Conservation (phyloP, 2,329 filamentous ascomycete genomes). For the Xylariaceae sp. region DNA sequence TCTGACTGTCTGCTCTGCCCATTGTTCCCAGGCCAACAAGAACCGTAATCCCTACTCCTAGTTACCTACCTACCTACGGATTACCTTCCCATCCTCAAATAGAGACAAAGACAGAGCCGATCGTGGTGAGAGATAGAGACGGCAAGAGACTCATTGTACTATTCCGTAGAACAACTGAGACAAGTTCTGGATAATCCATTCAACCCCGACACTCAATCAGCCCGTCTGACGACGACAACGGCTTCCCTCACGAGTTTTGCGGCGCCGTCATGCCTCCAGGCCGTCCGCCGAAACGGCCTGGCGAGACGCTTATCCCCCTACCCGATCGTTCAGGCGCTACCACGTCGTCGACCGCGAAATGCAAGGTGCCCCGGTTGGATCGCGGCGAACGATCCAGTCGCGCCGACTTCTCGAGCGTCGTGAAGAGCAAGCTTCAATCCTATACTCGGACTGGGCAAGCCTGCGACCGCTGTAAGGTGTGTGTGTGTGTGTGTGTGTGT, state of each 20-base stretch:
- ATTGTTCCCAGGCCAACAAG: no score
- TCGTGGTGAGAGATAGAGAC: not conserved
- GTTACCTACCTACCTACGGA: no score
- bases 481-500: constrained; percentile 21
- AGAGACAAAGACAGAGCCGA: no score
- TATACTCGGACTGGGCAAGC: constrained; percentile 71
- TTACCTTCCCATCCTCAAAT: no score
- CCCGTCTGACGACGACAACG: constrained; percentile 1
- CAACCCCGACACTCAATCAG: not conserved
- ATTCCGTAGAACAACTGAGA: not conserved
- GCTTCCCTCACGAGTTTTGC: constrained; percentile 9
- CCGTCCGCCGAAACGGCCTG: constrained; percentile 42
- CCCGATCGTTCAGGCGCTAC: constrained; percentile 31
- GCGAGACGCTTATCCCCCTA: constrained; percentile 35
- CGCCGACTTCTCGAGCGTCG: constrained; percentile 50
- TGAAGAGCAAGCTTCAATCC: constrained; percentile 51
- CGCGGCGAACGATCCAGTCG: constrained; percentile 34
- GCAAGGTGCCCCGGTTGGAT: constrained; percentile 47
- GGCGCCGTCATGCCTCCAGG: constrained; percentile 36
- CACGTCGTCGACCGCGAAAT: constrained; percentile 31
- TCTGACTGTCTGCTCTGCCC: no score
- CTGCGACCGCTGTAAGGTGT: constrained; percentile 81
- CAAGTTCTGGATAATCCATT: not conserved
- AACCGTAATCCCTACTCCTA: no score
- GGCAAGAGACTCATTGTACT: not conserved